A percentile compares a stretch with the other conserved stretches of the same genome.
Evolutionary conservation across 495 filamentous ascomycete genomes (phyloP).

Genomic region (Penicillium dipodomyicola): DNA sequence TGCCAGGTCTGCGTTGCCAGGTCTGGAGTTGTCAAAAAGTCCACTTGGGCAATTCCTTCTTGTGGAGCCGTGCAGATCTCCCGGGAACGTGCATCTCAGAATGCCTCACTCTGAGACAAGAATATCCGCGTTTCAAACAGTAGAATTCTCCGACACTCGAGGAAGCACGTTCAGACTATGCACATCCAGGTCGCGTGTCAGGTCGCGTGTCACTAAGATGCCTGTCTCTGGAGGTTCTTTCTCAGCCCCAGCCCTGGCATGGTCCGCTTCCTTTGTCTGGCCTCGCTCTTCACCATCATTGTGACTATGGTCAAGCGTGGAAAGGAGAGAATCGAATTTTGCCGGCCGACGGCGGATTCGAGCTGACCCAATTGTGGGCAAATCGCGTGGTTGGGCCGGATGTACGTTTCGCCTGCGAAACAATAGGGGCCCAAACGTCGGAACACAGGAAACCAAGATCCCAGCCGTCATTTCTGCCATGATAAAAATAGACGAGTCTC

Average conservation of each 20-base stretch:
- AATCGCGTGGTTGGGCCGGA: background rate
- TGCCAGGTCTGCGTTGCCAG: background rate
- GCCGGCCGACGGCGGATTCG: background rate
- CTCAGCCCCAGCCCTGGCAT: background rate
- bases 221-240: background rate
- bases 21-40: background rate
- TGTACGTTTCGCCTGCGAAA: conserved; percentile 4
- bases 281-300: background rate
- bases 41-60: background rate
- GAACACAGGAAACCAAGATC: conserved; percentile 19
- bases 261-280: background rate
- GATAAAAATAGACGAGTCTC: conserved; percentile 18
- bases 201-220: conserved; percentile 8
- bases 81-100: background rate
- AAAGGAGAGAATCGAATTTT: conserved; percentile 6
- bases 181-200: conserved; percentile 7
- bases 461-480: conserved; percentile 18
- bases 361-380: conserved; percentile 10
- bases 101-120: background rate
- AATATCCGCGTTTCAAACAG: background rate
- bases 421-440: conserved; percentile 19
- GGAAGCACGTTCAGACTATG: background rate
- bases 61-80: conserved; percentile 2
- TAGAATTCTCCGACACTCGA: background rate
- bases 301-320: background rate